Conservation (phyloP, 1,139 yeast species). For the Debaryomycetaceae sp. region DNA sequence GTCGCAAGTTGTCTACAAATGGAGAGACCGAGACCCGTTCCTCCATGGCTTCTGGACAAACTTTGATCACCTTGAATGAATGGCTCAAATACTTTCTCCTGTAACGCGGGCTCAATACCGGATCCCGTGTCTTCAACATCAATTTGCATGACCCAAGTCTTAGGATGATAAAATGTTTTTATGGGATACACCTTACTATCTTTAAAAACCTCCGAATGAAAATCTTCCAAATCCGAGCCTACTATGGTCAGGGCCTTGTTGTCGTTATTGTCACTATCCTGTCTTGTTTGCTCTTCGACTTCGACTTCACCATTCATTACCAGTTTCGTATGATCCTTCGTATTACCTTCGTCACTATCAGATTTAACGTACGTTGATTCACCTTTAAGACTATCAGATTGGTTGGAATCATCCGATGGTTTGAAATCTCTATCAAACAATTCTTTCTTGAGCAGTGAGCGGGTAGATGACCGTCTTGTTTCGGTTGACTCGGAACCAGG, state of each 20-base stretch:
- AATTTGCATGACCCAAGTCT: constrained; percentile 63
- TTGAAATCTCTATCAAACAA: neutral
- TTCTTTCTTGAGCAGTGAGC: neutral
- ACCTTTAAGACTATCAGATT: neutral
- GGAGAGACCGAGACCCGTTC: constrained; percentile 92
- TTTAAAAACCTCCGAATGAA: constrained; percentile 20
- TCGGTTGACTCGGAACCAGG: constrained; percentile 18
- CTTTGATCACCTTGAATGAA: constrained; percentile 97
- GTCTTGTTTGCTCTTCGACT: neutral
- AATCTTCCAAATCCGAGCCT: neutral
- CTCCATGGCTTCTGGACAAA: constrained; percentile 85
- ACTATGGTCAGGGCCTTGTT: neutral
- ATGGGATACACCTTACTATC: constrained; percentile 33
- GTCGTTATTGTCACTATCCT: neutral
- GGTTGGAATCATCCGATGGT: neutral
- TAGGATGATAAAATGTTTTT: constrained; percentile 37
- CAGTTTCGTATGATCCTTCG: neutral
- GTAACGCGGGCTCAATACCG: constrained; percentile 78
- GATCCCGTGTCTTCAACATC: constrained; percentile 90
- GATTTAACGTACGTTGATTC: neutral
- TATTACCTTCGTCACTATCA: constrained; percentile 4
- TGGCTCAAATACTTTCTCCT: constrained; percentile 87
- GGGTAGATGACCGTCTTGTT: constrained; percentile 4
- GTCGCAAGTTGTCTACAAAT: constrained; percentile 88
- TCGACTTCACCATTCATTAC: neutral